Percentiles rank a stretch among this genome's conserved stretches.
Evolutionary conservation across 2,329 filamentous ascomycete species (phyloP).

Genomic region (Aspergillus neotritici): DNA sequence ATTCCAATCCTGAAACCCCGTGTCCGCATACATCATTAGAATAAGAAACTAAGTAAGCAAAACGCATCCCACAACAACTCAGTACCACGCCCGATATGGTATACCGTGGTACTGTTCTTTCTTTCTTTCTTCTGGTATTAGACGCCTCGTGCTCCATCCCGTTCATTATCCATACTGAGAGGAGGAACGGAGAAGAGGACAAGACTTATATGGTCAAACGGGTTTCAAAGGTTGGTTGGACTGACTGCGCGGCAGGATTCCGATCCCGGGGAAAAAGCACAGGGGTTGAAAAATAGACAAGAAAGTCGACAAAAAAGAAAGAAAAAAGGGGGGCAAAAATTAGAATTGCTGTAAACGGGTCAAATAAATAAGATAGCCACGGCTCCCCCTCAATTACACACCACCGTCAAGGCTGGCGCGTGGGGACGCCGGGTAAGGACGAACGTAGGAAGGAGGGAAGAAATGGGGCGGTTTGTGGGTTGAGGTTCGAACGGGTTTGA

Average conservation of each 20-base stretch:
- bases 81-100: too few species aligned
- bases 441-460: slow-evolving; percentile 14
- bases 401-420: slow-evolving; percentile 30
- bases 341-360: too few species aligned
- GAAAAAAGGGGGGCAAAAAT: neutral
- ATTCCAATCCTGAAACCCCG: slow-evolving; percentile 29
- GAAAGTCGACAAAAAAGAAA: slow-evolving; percentile 1
- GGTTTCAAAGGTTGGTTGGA: too few species aligned
- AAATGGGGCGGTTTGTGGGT: slow-evolving; percentile 1
- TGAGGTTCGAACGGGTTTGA: too few species aligned
- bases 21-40: slow-evolving; percentile 34
- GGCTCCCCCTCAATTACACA: slow-evolving; percentile 6
- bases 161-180: too few species aligned
- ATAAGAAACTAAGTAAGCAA: slow-evolving; percentile 12
- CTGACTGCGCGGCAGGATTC: too few species aligned
- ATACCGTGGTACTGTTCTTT: too few species aligned
- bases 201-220: too few species aligned
- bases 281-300: slow-evolving; percentile 7
- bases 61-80: too few species aligned
- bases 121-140: too few species aligned
- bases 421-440: slow-evolving; percentile 15
- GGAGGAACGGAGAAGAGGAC: slow-evolving; percentile 6
- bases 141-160: too few species aligned
- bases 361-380: too few species aligned
- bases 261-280: neutral